Evolutionary conservation across 2,329 filamentous ascomycete species (phyloP).

Genomic region (Aspergillus thermomutatus): DNA sequence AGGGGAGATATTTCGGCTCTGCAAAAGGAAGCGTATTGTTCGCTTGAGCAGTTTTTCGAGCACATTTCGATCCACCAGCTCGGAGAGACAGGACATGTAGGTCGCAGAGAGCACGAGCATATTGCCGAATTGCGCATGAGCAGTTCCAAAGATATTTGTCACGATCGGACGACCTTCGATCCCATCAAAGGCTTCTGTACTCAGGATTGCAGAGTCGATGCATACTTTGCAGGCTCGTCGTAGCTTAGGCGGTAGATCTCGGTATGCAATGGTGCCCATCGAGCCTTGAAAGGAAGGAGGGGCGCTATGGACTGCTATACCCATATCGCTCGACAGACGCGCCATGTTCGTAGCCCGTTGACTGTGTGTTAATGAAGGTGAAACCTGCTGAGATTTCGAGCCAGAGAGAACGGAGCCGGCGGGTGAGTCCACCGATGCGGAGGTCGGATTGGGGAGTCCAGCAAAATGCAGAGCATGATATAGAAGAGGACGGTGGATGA

Average conservation of each 20-base stretch:
- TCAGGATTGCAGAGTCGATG: constrained; percentile 73
- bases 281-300: neutral
- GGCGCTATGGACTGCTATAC: constrained; percentile 23
- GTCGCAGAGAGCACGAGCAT: constrained; percentile 84
- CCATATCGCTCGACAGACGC: constrained; percentile 33
- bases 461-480: constrained; percentile 57
- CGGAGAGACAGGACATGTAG: constrained; percentile 63
- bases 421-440: constrained; percentile 30
- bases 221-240: constrained; percentile 58
- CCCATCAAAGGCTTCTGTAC: constrained; percentile 76
- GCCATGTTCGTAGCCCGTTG: constrained; percentile 29
- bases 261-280: constrained; percentile 10
- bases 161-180: constrained; percentile 67
- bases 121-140: constrained; percentile 98
- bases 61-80: constrained; percentile 54
- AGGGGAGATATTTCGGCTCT: constrained; percentile 69
- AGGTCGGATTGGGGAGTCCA: constrained; percentile 37
- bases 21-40: constrained; percentile 73
- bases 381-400: constrained; percentile 34
- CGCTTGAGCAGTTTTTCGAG: constrained; percentile 63
- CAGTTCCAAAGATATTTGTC: constrained; percentile 94
- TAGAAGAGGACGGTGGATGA: constrained; percentile 79
- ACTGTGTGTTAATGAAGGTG: constrained; percentile 31
- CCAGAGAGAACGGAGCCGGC: constrained; percentile 23
- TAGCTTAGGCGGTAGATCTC: constrained; percentile 42